phyloP scores from a whole-genome alignment of 73 alveolate genomes.

The Paramecium tetraurelia region DNA sequence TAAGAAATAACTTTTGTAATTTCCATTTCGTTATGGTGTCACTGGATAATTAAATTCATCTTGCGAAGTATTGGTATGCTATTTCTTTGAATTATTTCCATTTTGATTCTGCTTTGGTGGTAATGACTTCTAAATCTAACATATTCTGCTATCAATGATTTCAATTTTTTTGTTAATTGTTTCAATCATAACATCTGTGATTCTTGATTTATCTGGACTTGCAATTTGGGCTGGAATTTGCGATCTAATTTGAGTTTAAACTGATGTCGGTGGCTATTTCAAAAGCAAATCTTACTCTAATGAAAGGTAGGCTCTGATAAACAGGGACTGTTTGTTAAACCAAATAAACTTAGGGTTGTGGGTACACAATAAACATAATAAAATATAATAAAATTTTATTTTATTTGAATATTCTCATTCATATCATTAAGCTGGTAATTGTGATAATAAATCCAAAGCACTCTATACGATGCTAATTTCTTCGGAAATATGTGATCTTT shows the following conservation, averaged over 20 bases:
- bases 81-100: background rate
- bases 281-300: background rate
- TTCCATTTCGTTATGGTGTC: background rate
- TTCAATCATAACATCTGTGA: background rate
- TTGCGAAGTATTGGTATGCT: background rate
- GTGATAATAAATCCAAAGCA: slow-evolving; percentile 42
- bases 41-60: background rate
- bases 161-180: background rate
- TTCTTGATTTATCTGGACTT: background rate
- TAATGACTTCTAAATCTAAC: background rate
- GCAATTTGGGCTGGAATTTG: background rate
- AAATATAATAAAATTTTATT: slow-evolving; percentile 18
- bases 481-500: background rate
- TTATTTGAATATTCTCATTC: background rate
- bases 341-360: background rate
- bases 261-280: slow-evolving; percentile 10
- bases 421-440: background rate
- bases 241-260: background rate
- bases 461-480: slow-evolving; percentile 11
- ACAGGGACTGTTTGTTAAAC: background rate
- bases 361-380: slow-evolving; percentile 6
- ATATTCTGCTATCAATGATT: slow-evolving; percentile 28
- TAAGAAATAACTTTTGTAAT: background rate
- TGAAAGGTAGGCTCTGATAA: background rate
- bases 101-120: background rate